Base-by-base conservation (phyloP, 345 rosid species). In the Eucalyptus marginata region DNA sequence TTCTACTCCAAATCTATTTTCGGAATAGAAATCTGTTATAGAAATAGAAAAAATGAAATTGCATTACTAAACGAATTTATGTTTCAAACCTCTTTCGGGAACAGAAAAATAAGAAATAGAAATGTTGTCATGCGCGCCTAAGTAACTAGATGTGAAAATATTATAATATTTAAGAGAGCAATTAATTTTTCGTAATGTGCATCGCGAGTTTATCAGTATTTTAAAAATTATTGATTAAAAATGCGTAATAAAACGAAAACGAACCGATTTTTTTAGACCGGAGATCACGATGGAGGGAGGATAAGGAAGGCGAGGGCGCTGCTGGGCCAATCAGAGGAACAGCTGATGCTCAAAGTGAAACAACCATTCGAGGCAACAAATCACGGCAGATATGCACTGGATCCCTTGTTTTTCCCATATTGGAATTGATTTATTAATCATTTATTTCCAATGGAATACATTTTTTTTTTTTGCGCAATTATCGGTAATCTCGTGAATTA, bases 1-100 rank as follows among this genome's bases (percentile, higher is more conserved):
- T 50, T 50, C 18, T 50, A 15, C 8, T 50, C 52, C 18, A 50
- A 50, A 43, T 43, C 43, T 43, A 43, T 50, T 50, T 50, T 3
- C 0, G 0, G 3, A 50, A 0, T 50, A 50, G 20, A 50, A 50
- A 50, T 50, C 3, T 50, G 0, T 15, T 50, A 7, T 0, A 1
- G 1, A 14, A 49, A 13, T 49, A 50, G 0, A 50, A 50, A 50
- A 2, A 2, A n/a, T 15, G 3, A 50, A 50, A 50, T 50, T 50
- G 0, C 3, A 3, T 50, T 50, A 50, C 7, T 7, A 50, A 50
- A 50, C 1, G 3, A 1, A 50, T 50, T 50, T 50, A 50, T 15
- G 0, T 15, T 50, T 1, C 52, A 50, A 50, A 50, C 18, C 1
- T 50, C 0, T 50, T 50, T 3, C 0, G 0, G 7, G 1, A 50